These are phyloP conservation scores for Boletus edulis DNA, from an alignment of 768 basidiomycete genomes.

Conservation along the genomic window DNA sequence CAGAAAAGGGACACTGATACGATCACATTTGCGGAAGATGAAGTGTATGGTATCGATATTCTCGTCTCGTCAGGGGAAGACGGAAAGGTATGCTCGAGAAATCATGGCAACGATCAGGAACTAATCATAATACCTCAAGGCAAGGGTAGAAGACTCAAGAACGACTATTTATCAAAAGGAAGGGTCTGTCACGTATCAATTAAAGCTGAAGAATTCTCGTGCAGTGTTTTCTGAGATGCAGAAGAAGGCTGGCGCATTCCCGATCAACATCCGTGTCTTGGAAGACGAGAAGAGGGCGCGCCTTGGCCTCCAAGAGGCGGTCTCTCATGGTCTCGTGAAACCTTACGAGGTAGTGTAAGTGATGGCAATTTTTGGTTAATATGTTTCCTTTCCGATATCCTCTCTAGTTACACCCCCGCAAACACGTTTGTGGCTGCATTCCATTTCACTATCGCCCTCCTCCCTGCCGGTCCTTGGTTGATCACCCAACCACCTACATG, in stretches of 20 bases:
- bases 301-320: conserved; percentile 94
- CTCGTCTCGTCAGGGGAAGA: conserved; percentile 85
- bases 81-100: conserved; percentile 63
- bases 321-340: conserved; percentile 90
- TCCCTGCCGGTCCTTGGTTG: conserved; percentile 82
- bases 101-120: background rate
- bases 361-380: background rate
- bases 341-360: conserved; percentile 93
- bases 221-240: conserved; percentile 97
- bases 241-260: conserved; percentile 97
- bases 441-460: conserved; percentile 95
- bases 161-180: conserved; percentile 94
- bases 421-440: conserved; percentile 90
- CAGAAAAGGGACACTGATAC: conserved; percentile 87
- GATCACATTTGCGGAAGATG: conserved; percentile 84
- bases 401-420: conserved; percentile 69
- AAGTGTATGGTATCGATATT: conserved; percentile 94
- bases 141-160: conserved; percentile 82
- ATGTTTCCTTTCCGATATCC: background rate
- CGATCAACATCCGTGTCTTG: conserved; percentile 91
- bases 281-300: conserved; percentile 96
- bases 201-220: conserved; percentile 97
- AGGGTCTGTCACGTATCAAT: conserved; percentile 82
- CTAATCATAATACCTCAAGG: conserved; percentile 46
- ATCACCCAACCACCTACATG: conserved; percentile 87